phyloP scores from a whole-genome alignment of 2,329 filamentous ascomycete species.

The Colletotrichum sp. region DNA sequence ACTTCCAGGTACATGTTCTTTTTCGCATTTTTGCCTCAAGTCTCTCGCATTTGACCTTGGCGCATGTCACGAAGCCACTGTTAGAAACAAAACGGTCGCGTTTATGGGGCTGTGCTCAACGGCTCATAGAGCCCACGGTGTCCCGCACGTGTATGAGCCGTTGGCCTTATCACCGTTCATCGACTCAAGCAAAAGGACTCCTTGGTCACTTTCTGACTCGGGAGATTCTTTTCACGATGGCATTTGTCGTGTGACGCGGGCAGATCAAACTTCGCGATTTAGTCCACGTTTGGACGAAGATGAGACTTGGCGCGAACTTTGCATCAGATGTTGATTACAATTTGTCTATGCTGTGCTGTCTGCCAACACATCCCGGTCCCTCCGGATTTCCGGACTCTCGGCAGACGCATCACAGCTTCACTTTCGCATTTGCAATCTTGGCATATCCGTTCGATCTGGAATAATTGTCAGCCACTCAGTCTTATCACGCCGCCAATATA shows the following conservation, averaged over 20 bases:
- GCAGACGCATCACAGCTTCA: constrained; percentile 28
- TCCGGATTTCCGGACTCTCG: neutral
- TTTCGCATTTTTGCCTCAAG: neutral
- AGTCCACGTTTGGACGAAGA: neutral
- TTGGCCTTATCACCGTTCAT: neutral
- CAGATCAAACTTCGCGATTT: neutral
- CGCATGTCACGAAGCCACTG: neutral
- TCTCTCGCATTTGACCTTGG: neutral
- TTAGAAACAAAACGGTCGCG: neutral
- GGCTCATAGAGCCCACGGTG: neutral
- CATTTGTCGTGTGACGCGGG: neutral
- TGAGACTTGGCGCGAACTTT: constrained; percentile 1
- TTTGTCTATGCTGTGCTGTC: neutral
- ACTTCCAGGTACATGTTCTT: fast-evolving
- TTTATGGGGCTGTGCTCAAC: neutral
- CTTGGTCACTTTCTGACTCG: neutral
- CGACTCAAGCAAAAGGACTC: neutral
- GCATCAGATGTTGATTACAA: neutral
- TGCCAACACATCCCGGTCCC: neutral
- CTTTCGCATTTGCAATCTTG: constrained; percentile 29
- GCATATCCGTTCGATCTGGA: constrained; percentile 35
- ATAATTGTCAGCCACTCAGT: constrained; percentile 19
- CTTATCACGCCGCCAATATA: constrained; percentile 21
- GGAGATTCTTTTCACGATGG: neutral
- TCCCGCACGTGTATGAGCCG: neutral